Evolutionary conservation across 805 yeast genomes (phyloP), one percentile per base, ranked within the genome.

Genomic region (Kluyveromyces siamensis): DNA sequence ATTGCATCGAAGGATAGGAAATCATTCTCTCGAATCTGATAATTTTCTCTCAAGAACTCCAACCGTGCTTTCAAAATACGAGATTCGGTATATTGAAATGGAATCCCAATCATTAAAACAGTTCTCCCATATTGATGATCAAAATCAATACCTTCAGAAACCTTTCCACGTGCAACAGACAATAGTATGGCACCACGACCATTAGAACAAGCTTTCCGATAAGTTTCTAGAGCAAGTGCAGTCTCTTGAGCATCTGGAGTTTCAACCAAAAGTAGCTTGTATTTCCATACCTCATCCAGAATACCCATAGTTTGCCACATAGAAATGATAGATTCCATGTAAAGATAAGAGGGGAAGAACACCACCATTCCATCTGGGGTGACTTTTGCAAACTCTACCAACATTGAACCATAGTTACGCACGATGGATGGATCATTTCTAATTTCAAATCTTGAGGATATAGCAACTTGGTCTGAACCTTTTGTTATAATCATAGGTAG

Each of bases 271-370:
- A 93, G 91, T 55, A 93, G 73, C 64, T 93, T 93, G 64, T 93
- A 89, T 65, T 93, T 90, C 99, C 99, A 93, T 9, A 93, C 98
- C 66, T 93, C 98, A 65, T 93, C 99, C 58, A 93, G 69, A 40
- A 93, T 90, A 45, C 98, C 98, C 97, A 93, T 93, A 13, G 83
- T 84, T 70, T 93, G 99, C 99, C 99, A 93, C 87, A 88, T 90
- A 1, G 96, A 87, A 40, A 93, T 91, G 59, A 93, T 93, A 59
- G 95, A 86, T 66, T 93, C 99, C 99, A 93, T 93, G 66, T 93
- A 95, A 37, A 93, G 73, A 72, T 93, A 93, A 1, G 96, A 86
- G 0, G 99, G 99, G 69, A 93, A 93, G 72, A 93, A 93, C 38
- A 93, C 97, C 44, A 93, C 99, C 77, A 93, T 73, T 4, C 99